Base-by-base conservation (phyloP, 306 rosid genomes). In the Cicer bijugum region DNA sequence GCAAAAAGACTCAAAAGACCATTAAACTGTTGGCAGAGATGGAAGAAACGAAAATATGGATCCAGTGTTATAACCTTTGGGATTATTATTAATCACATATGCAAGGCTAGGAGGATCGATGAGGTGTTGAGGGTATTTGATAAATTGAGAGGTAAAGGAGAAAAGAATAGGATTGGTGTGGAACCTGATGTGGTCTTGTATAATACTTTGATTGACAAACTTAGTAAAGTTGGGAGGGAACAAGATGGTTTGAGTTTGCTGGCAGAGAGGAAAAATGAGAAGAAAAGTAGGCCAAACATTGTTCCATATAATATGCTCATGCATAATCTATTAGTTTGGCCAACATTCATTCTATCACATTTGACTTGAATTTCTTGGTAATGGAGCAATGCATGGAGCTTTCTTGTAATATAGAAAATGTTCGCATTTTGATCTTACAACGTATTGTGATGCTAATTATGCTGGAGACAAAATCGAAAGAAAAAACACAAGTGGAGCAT, bases 91-190 rank as follows among this genome's bases (percentile, higher is more conserved):
- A 82, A 86, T 74, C 68, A 67, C 53, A 76, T 89, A 53, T 91
- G 98, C 82, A 85, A 88, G 86, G 81, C 87, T 61, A 72, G 94
- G 84, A 91, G 89, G 80, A 67, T 93, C 1, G 89, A 89, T 57
- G 87, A 83, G 53, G 97, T 94, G 12, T 6, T 88, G 61, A 76
- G 75, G 82, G 79, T 89, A 20, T 20, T 3, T 17, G 19, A 17
- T 17, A 17, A 17, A 17, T 17, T 17, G 19, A 17, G 19, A 17
- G 19, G 19, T 17, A 17, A 17, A 17, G 19, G 19, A 17, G 19
- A 17, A 17, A 17, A 17, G 1, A 17, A 17, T 17, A 17, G 19
- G 19, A 17, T 17, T 17, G 19, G 1, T 17, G 19, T 17, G 19
- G 19, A 17, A 17, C 19, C 19, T 17, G 19, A 17, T 17, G 19